A percentile compares a stretch with the other conserved stretches of the same genome.
Conservation (phyloP, 345 rosid genomes). For the Sonneratia caseolaris region DNA sequence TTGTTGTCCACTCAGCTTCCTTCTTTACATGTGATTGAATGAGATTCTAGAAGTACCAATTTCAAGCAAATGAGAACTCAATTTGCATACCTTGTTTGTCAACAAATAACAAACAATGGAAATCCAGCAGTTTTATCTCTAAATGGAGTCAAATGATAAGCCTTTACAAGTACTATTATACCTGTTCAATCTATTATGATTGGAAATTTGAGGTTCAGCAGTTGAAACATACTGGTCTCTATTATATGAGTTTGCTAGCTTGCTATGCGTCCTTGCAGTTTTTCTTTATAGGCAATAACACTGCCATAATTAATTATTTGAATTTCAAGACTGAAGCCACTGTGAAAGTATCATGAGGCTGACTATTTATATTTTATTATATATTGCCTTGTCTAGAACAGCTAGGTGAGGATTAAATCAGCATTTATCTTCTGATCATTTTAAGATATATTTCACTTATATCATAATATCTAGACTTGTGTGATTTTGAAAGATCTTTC, state of each 20-base stretch:
- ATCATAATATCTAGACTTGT: too few species aligned
- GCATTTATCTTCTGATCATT: not conserved
- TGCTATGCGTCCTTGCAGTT: too few species aligned
- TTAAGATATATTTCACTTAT: too few species aligned
- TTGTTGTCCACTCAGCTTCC: not conserved
- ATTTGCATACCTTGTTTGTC: not conserved
- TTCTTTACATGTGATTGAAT: not conserved
- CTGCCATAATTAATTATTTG: too few species aligned
- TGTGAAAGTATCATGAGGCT: not conserved
- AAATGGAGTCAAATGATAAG: too few species aligned
- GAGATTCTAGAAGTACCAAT: not conserved
- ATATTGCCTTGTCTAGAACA: not conserved
- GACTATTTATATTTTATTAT: not conserved
- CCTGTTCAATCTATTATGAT: too few species aligned
- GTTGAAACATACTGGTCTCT: not conserved
- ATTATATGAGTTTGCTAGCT: too few species aligned
- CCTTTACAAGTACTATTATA: too few species aligned
- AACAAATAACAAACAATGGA: not conserved
- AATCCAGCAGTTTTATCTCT: not conserved
- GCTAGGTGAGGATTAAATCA: not conserved
- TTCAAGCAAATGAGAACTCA: not conserved
- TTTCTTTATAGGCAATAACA: too few species aligned
- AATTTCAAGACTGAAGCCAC: too few species aligned
- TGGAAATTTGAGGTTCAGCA: too few species aligned
- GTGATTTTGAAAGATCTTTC: too few species aligned